Conservation (phyloP, 2,329 filamentous ascomycete genomes). For the Helotiales sp. region DNA sequence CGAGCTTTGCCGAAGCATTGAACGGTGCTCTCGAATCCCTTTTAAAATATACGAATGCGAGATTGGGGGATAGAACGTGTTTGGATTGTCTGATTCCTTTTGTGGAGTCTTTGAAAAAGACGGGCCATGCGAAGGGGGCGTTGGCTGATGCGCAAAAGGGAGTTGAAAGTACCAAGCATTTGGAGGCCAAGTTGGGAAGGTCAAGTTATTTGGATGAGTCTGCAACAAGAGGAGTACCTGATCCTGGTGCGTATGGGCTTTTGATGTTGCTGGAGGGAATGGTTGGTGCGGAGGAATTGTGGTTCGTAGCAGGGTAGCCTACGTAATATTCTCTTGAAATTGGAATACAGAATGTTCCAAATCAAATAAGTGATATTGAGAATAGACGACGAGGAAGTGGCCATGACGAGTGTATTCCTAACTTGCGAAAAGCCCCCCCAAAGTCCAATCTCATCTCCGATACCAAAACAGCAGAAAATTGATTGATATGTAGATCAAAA, state of each 20-base stretch:
- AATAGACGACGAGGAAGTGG: no score
- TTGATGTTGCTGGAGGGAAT: slow-evolving; percentile 42
- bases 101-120: slow-evolving; percentile 43
- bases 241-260: slow-evolving; percentile 60
- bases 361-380: no score
- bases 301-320: no score
- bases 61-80: slow-evolving; percentile 42
- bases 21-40: slow-evolving; percentile 33
- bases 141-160: slow-evolving; percentile 54
- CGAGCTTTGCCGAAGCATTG: slow-evolving; percentile 29
- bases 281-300: slow-evolving; percentile 18
- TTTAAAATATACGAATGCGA: slow-evolving; percentile 39
- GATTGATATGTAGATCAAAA: no score
- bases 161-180: slow-evolving; percentile 55
- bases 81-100: slow-evolving; percentile 44
- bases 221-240: slow-evolving; percentile 55
- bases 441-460: no score
- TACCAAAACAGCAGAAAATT: no score
- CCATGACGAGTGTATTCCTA: no score
- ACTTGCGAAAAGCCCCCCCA: no score
- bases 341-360: no score
- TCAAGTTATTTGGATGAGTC: slow-evolving; percentile 58
- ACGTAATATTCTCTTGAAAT: no score
- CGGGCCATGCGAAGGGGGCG: slow-evolving; percentile 51
- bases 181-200: slow-evolving; percentile 59